Evolutionary conservation across 257 asterid species (phyloP).

Genomic region (Capsicum chinense): DNA sequence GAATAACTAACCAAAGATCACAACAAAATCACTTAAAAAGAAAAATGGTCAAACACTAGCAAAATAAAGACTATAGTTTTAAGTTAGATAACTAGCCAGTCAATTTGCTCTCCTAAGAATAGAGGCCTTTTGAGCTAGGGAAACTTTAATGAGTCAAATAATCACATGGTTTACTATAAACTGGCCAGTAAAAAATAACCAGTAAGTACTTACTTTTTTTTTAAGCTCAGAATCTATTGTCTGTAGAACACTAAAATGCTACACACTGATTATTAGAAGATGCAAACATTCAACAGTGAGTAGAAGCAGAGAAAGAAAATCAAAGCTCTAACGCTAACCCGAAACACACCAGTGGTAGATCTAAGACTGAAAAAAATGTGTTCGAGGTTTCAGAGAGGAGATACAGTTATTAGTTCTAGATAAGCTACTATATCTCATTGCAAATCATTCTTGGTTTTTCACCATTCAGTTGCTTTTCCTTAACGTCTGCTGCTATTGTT

Average conservation of each 20-base stretch:
- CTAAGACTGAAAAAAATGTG: background rate
- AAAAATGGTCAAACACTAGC: too few relatives aligned
- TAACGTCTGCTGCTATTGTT: constrained; percentile 76
- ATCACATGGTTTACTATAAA: too few relatives aligned
- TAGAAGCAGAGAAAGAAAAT: background rate
- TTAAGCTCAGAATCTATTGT: background rate
- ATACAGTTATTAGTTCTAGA: background rate
- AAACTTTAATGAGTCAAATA: too few relatives aligned
- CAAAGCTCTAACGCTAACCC: background rate
- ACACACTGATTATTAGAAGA: background rate
- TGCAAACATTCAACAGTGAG: background rate
- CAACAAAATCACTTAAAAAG: too few relatives aligned
- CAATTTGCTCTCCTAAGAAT: too few relatives aligned
- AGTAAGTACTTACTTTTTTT: too few relatives aligned
- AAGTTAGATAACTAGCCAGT: too few relatives aligned
- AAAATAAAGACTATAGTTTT: too few relatives aligned
- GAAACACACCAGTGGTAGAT: background rate
- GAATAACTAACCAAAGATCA: too few relatives aligned
- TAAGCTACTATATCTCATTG: background rate
- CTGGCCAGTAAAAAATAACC: too few relatives aligned
- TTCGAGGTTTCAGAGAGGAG: background rate
- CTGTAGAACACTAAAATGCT: background rate
- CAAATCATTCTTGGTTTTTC: constrained; percentile 44
- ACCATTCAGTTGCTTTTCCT: constrained; percentile 76
- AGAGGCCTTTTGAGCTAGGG: too few relatives aligned